Evolutionary conservation across 176 grass and related monocot species (phyloP).

Genomic region (Musa beccarii): DNA sequence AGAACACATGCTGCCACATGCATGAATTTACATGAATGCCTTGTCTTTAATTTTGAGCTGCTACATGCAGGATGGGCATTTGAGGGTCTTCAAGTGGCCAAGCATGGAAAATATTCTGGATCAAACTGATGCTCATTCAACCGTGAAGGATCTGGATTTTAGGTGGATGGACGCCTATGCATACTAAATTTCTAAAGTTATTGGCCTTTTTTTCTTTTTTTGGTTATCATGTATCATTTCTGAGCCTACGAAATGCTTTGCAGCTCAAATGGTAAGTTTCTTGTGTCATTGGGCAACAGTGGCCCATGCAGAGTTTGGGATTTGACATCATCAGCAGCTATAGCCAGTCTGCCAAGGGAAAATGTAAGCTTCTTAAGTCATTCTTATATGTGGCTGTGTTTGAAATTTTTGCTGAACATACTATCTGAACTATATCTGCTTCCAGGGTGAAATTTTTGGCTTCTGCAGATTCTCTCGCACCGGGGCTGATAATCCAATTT

Average conservation of each 20-base stretch:
- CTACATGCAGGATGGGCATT: slow-evolving; percentile 60
- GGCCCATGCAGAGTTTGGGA: slow-evolving; percentile 87
- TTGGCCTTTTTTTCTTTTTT: slow-evolving; percentile 15
- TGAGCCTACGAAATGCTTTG: slow-evolving; percentile 9
- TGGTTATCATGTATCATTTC: neutral
- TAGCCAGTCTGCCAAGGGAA: slow-evolving; percentile 74
- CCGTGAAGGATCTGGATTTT: slow-evolving; percentile 77
- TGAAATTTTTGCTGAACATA: neutral
- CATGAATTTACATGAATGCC: neutral
- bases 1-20: neutral
- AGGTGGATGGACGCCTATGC: slow-evolving; percentile 33
- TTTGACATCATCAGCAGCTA: slow-evolving; percentile 43
- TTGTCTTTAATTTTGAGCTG: slow-evolving; percentile 6
- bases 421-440: slow-evolving; percentile 20
- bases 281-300: slow-evolving; percentile 61
- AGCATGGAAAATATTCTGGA: slow-evolving; percentile 50
- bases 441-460: slow-evolving; percentile 88
- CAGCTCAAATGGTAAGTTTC: slow-evolving; percentile 71
- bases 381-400: neutral
- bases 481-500: slow-evolving; percentile 31
- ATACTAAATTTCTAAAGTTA: neutral
- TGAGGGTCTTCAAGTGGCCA: slow-evolving; percentile 90
- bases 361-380: slow-evolving; percentile 33
- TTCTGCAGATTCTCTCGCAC: slow-evolving; percentile 71
- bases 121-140: slow-evolving; percentile 60